These are phyloP conservation scores for Leersia perrieri DNA, from an alignment of 176 grass and related monocot genomes.

Conservation along the genomic window DNA sequence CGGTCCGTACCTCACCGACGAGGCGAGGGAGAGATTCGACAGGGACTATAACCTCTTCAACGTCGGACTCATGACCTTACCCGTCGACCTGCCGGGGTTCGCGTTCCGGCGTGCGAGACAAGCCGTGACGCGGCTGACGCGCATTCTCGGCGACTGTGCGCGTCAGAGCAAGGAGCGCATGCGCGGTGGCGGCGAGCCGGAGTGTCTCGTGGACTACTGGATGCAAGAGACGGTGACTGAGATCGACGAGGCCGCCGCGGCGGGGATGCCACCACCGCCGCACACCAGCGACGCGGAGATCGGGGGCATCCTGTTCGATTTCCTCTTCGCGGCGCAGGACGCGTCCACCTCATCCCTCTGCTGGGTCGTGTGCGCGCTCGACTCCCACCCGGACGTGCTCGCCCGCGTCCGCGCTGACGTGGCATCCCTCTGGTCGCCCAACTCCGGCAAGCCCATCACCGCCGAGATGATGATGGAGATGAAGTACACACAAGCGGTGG, in stretches of 20 bases:
- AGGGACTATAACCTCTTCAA: conserved; percentile 81
- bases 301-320: conserved; percentile 69
- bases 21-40: conserved; percentile 56
- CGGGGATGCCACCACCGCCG: conserved; percentile 21
- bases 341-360: conserved; percentile 85
- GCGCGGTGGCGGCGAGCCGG: conserved; percentile 57
- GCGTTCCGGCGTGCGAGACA: conserved; percentile 70
- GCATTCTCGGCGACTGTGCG: conserved; percentile 52
- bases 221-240: conserved; percentile 67
- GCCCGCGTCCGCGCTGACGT: conserved; percentile 71
- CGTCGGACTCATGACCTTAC: conserved; percentile 70
- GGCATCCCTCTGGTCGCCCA: conserved; percentile 45
- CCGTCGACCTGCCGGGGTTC: conserved; percentile 78
- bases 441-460: conserved; percentile 54
- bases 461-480: conserved; percentile 56
- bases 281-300: conserved; percentile 58
- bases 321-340: conserved; percentile 94
- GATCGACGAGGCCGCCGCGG: conserved; percentile 39
- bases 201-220: conserved; percentile 83
- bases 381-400: conserved; percentile 80
- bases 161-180: conserved; percentile 62
- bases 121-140: conserved; percentile 59
- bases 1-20: conserved; percentile 55
- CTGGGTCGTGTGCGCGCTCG: conserved; percentile 65
- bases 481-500: conserved; percentile 83